Conservation (phyloP, 2,329 filamentous ascomycete species). For the Fusarium humuli region DNA sequence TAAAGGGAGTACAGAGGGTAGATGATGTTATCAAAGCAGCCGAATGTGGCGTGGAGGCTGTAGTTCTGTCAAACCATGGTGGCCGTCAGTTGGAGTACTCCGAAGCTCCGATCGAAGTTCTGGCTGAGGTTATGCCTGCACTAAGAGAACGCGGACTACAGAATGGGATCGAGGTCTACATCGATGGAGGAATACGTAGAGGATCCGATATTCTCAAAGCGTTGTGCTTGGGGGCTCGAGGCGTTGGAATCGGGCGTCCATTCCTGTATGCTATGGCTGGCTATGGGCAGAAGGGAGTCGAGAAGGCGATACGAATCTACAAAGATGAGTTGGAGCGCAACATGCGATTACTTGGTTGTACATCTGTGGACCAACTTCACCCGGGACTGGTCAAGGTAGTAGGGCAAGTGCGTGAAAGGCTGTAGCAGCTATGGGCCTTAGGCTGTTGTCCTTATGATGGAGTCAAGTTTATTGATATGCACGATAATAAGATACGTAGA, state of each 20-base stretch:
- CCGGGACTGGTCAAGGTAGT: conserved; percentile 3
- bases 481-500: rapidly evolving
- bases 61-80: conserved; percentile 95
- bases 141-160: conserved; percentile 78
- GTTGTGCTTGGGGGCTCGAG: conserved; percentile 87
- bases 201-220: conserved; percentile 96
- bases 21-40: conserved; percentile 90
- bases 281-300: conserved; percentile 88
- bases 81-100: conserved; percentile 93
- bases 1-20: conserved; percentile 95
- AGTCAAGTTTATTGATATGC: neutral
- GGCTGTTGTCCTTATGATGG: neutral
- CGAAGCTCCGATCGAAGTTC: conserved; percentile 84
- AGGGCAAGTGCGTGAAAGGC: neutral
- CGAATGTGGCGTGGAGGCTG: conserved; percentile 82
- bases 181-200: conserved; percentile 89
- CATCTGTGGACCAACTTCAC: conserved; percentile 74
- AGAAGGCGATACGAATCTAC: conserved; percentile 88
- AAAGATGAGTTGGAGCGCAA: conserved; percentile 99
- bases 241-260: conserved; percentile 91
- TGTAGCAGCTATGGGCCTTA: neutral
- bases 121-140: conserved; percentile 91
- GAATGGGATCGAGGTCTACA: conserved; percentile 82
- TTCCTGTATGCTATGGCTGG: conserved; percentile 96
- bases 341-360: conserved; percentile 90